Percentiles rank a stretch among this genome's conserved stretches.
Conservation (phyloP, 2,329 filamentous ascomycete genomes). For the Teratosphaeria nubilosa region DNA sequence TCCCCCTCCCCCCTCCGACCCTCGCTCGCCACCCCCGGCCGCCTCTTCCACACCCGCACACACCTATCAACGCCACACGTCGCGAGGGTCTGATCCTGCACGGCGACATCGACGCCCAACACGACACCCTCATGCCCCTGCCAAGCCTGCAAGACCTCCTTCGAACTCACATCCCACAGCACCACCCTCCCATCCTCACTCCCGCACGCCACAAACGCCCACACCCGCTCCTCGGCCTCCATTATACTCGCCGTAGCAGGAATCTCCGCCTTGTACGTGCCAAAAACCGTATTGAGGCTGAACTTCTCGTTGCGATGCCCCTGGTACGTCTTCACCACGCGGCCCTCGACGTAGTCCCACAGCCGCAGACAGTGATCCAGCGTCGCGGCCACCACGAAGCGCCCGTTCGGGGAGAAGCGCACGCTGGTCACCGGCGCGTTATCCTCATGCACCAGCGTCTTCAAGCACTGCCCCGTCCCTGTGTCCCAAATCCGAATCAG, state of each 20-base stretch:
- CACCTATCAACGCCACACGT: conserved; percentile 55
- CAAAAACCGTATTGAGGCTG: conserved; percentile 78
- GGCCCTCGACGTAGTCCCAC: conserved; percentile 89
- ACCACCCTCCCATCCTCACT: conserved; percentile 80
- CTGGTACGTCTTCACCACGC: conserved; percentile 94
- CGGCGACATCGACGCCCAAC: conserved; percentile 50
- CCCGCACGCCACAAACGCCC: conserved; percentile 65
- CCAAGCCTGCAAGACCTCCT: conserved; percentile 64
- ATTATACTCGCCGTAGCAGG: background rate
- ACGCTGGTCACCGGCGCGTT: conserved; percentile 84
- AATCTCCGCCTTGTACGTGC: conserved; percentile 43
- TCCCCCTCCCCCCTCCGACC: background rate
- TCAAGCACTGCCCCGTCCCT: conserved; percentile 83
- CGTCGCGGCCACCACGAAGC: conserved; percentile 83
- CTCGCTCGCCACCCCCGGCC: background rate
- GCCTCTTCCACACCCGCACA: conserved; percentile 48
- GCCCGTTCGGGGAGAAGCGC: conserved; percentile 87
- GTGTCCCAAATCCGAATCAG: conserved; percentile 95
- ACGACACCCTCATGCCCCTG: conserved; percentile 49
- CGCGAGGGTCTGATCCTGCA: conserved; percentile 32
- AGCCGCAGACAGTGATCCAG: conserved; percentile 81
- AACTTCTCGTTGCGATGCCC: conserved; percentile 78
- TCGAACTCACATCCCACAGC: conserved; percentile 83
- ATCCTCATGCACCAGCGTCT: conserved; percentile 92
- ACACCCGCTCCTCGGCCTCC: conserved; percentile 15